phyloP scores from a whole-genome alignment of 192 early-diverging fungal genomes.

The Backusella luteola region DNA sequence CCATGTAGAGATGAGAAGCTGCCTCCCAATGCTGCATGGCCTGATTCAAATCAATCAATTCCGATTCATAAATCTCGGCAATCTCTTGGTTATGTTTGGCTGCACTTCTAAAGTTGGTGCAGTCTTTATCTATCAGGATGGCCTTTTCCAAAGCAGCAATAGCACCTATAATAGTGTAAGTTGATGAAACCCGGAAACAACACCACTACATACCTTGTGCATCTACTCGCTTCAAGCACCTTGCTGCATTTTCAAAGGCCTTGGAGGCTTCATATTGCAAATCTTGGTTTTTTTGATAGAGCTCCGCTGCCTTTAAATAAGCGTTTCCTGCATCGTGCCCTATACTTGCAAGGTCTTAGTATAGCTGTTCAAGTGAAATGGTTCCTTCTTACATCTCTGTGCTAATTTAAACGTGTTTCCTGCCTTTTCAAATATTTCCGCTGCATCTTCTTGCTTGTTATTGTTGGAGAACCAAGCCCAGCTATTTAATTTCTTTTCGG shows the following conservation, averaged over 20 bases:
- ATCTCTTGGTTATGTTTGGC: conserved; percentile 32
- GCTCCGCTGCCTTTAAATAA: conserved; percentile 78
- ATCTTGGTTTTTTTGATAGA: conserved; percentile 62
- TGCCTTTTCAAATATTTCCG: conserved; percentile 87
- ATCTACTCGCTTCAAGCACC: conserved; percentile 80
- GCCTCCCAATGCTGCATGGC: conserved; percentile 85
- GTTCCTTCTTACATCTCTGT: conserved; percentile 68
- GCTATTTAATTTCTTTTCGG: conserved; percentile 65
- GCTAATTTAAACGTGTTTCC: conserved; percentile 92
- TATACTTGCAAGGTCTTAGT: conserved; percentile 22
- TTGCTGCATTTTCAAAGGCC: conserved; percentile 83
- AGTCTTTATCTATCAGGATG: conserved; percentile 82
- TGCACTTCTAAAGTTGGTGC: conserved; percentile 62
- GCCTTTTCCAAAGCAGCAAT: conserved; percentile 73
- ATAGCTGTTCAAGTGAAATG: too few relatives aligned
- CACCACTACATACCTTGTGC: conserved; percentile 53
- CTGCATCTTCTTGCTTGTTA: conserved; percentile 91
- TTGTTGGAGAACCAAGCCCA: conserved; percentile 60
- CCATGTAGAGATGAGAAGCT: conserved; percentile 90
- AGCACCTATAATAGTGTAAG: conserved; percentile 35
- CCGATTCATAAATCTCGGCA: conserved; percentile 78
- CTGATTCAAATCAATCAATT: conserved; percentile 40
- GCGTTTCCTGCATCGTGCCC: conserved; percentile 94
- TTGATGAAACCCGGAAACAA: not conserved
- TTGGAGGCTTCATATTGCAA: conserved; percentile 86